A percentile compares a stretch with the other conserved stretches of the same genome.
These are phyloP conservation scores for Phytophthora sp. DNA, from an alignment of 352 stramenopile genomes.

Conservation along the genomic window DNA sequence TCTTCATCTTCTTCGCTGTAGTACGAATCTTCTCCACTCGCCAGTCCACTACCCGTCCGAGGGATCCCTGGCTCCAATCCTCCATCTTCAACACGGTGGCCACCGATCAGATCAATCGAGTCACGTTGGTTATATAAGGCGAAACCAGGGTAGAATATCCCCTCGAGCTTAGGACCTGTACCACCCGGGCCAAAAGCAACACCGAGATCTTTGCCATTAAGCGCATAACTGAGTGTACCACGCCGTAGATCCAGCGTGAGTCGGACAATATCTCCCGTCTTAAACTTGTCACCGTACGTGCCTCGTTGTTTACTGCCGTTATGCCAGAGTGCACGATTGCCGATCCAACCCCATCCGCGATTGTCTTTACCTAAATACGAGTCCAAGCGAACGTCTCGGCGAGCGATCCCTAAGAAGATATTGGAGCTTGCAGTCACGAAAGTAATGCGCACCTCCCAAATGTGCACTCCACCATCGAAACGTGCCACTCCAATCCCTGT, in stretches of 20 bases:
- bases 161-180: conserved; percentile 85
- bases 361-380: conserved; percentile 94
- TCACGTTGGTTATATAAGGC: conserved; percentile 90
- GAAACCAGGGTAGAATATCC: conserved; percentile 87
- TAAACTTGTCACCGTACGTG: conserved; percentile 92
- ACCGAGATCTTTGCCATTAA: conserved; percentile 91
- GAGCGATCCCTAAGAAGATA: conserved; percentile 89
- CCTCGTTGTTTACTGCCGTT: conserved; percentile 91
- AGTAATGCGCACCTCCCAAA: conserved; percentile 89
- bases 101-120: conserved; percentile 84
- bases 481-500: conserved; percentile 87
- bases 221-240: conserved; percentile 84
- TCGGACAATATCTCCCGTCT: conserved; percentile 83
- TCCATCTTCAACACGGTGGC: conserved; percentile 82
- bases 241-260: conserved; percentile 86
- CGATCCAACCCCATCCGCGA: conserved; percentile 91
- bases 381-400: conserved; percentile 83
- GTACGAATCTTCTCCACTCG: conserved; percentile 70
- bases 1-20: conserved; percentile 88
- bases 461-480: conserved; percentile 86
- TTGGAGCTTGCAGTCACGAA: conserved; percentile 91
- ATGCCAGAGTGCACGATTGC: conserved; percentile 90
- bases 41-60: conserved; percentile 40
- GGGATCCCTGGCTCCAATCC: conserved; percentile 36
- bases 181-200: conserved; percentile 89